Base-by-base conservation (phyloP, 1,284 basidiomycete species). In the Sporisorium iseilematis-ciliati region DNA sequence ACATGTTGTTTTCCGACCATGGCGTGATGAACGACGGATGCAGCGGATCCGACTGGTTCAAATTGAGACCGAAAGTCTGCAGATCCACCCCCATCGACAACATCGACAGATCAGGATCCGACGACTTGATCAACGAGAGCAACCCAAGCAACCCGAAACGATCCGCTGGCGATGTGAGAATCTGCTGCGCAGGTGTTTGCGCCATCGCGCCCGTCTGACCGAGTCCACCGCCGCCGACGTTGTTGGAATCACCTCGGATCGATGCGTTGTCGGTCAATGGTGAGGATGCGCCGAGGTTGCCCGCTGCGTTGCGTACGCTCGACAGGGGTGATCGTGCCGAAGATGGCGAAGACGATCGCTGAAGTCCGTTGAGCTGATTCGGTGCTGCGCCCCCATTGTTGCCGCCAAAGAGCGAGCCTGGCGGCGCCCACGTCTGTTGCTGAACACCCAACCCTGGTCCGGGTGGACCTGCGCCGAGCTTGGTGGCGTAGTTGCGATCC, bases 11-110 rank as follows among this genome's bases (percentile, higher is more conserved):
- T 85, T 95, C 93, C 65, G 94, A 91, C 95, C 95, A 98, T 52
- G 96, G 96, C 60, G 95, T 97, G 83, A 97, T 94, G 87, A 99
- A 97, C 33, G 93, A 92, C 56, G 94, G 91, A 87, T 94, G 95
- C 70, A 98, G 88, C 82, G 93, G 92, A 85, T 93, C 93, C 77
- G 90, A 88, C 77, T 90, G 91, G 64, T 91, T 90, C 89, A 98
- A 91, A 86, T 97, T 95, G 82, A 99, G 87, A 38, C 96, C 96
- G 87, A 98, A 91, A 65, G 93, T 93, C 62, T 92, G 93, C 82
- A 99, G 86, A 87, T 99, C 96, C 61, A 92, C 94, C 41, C 96
- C 96, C 80, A 97, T 90, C 75, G 92, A 91, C 72, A 93, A 89
- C 87, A 97, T 88, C 51, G 91, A 91, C 82, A 92, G 89, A 86